A percentile compares a stretch with the other conserved stretches of the same genome.
Evolutionary conservation across 805 yeast genomes (phyloP).

Genomic region (Saturnispora saitoi): DNA sequence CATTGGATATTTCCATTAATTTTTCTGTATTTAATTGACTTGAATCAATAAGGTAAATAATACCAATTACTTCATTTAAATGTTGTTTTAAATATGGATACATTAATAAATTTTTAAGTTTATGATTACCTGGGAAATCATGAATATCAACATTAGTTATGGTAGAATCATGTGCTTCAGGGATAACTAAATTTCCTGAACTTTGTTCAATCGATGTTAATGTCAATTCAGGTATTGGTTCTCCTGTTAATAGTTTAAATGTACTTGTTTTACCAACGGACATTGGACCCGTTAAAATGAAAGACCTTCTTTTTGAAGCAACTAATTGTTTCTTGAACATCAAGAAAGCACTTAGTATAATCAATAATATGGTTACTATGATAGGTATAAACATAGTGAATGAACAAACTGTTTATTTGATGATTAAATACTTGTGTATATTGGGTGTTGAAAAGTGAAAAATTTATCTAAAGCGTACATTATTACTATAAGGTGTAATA

Average conservation of each 20-base stretch:
- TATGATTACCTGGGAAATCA: conserved; percentile 87
- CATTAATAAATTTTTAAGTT: conserved; percentile 50
- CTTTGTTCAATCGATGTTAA: conserved; percentile 49
- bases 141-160: conserved; percentile 41
- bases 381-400: conserved; percentile 10
- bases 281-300: conserved; percentile 19
- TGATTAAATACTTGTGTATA: neutral
- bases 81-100: conserved; percentile 40
- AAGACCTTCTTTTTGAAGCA: conserved; percentile 11
- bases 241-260: conserved; percentile 16
- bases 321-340: conserved; percentile 11
- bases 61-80: conserved; percentile 45
- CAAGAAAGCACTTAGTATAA: conserved; percentile 10
- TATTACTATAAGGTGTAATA: too few relatives aligned
- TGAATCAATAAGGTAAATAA: conserved; percentile 73
- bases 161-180: conserved; percentile 19
- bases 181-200: conserved; percentile 28
- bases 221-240: conserved; percentile 24
- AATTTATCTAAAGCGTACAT: too few relatives aligned
- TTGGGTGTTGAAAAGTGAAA: neutral
- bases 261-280: conserved; percentile 21
- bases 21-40: conserved; percentile 42
- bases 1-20: conserved; percentile 47
- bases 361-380: conserved; percentile 8
- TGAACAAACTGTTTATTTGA: neutral